Evolutionary conservation across 2,329 filamentous ascomycete genomes (phyloP).

Genomic region (Colletotrichum endophyticum): DNA sequence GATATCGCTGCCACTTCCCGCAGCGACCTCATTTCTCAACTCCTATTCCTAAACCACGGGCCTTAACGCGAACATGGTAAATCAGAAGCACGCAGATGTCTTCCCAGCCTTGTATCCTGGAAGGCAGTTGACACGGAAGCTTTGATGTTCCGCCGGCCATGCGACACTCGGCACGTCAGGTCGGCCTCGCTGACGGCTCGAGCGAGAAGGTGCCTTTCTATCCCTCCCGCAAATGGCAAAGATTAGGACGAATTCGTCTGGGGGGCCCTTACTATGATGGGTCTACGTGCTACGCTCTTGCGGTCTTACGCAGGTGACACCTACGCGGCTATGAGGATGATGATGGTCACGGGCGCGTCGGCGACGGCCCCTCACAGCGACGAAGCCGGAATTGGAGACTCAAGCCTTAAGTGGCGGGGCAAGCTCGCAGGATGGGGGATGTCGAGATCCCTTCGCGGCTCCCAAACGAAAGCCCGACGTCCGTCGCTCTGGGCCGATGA

Average conservation of each 20-base stretch:
- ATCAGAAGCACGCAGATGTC: background rate
- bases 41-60: background rate
- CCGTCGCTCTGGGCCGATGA: background rate
- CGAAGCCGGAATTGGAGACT: no score
- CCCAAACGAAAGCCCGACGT: background rate
- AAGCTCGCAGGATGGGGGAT: background rate
- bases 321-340: no score
- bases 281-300: no score
- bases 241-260: background rate
- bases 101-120: background rate
- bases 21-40: background rate
- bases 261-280: no score
- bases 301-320: no score
- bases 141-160: no score
- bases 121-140: background rate
- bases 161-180: background rate
- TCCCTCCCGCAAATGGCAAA: background rate
- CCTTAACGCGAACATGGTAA: rapidly evolving
- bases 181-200: background rate
- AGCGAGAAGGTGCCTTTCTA: background rate
- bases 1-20: no score
- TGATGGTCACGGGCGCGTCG: no score
- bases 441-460: background rate
- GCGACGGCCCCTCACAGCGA: no score
- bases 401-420: no score